These are phyloP conservation scores for Ormosia semicastrata DNA, from an alignment of 306 rosid species.

Conservation along the genomic window DNA sequence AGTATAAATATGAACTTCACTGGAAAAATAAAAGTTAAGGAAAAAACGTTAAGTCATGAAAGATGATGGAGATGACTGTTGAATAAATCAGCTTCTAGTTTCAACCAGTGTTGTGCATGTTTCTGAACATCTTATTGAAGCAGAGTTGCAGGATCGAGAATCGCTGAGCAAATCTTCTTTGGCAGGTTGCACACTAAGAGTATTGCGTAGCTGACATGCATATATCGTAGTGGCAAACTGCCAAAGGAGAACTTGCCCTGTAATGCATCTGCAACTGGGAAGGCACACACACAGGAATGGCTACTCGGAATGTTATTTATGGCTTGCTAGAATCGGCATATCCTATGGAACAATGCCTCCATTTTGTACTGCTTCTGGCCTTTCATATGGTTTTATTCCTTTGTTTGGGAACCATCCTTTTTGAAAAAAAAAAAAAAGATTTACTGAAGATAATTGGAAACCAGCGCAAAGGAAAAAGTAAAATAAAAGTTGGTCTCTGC, in stretches of 20 bases:
- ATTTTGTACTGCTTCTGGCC: not conserved
- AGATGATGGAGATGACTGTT: not conserved
- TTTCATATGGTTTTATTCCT: conserved; percentile 15
- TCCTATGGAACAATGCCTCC: conserved; percentile 40
- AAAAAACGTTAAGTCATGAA: not conserved
- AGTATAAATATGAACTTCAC: too few relatives aligned
- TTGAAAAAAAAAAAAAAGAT: too few relatives aligned
- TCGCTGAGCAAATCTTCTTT: conserved; percentile 79
- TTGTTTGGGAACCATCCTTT: not conserved
- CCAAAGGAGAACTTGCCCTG: conserved; percentile 64
- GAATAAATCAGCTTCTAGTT: not conserved
- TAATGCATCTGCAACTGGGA: conserved; percentile 37
- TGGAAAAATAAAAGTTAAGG: too few relatives aligned
- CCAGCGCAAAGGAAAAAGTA: not conserved
- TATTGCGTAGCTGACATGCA: not conserved
- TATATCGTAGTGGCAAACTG: conserved; percentile 29
- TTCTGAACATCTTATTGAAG: not conserved
- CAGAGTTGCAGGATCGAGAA: conserved; percentile 37
- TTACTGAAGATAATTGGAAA: not conserved
- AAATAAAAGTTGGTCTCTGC: not conserved
- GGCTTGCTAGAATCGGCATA: conserved; percentile 20
- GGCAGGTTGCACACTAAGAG: conserved; percentile 44
- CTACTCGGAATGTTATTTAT: not conserved
- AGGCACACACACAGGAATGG: not conserved
- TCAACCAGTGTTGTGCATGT: too few relatives aligned